phyloP scores from a whole-genome alignment of 108 stramenopile genomes.

The Pseudonitzschia multiseries region DNA sequence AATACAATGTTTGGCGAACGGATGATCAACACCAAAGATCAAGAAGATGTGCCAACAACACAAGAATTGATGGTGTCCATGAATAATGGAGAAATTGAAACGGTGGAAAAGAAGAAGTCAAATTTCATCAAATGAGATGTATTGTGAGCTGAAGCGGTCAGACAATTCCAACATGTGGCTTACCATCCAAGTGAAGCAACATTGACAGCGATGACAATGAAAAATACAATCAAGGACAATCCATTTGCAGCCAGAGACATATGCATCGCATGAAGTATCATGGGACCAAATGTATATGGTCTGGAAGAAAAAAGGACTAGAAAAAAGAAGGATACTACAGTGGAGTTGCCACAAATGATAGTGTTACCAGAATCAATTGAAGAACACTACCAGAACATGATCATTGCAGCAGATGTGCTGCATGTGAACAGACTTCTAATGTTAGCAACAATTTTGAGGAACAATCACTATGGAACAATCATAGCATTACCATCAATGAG shows the following conservation, averaged over 20 bases:
- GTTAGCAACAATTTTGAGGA: conserved; percentile 23
- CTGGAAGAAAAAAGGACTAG: conserved; percentile 44
- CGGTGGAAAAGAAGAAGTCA: background rate
- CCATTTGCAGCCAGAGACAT: conserved; percentile 40
- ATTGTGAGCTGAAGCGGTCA: conserved; percentile 15
- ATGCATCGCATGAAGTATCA: conserved; percentile 31
- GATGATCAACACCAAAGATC: too few species aligned
- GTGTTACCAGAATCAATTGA: conserved; percentile 26
- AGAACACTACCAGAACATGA: conserved; percentile 19
- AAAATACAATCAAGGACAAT: conserved; percentile 37
- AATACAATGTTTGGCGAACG: background rate
- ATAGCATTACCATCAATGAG: conserved; percentile 3
- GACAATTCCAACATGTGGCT: conserved; percentile 25
- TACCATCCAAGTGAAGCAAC: conserved; percentile 27
- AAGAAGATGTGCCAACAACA: too few species aligned
- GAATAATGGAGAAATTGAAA: background rate
- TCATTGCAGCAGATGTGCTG: conserved; percentile 37
- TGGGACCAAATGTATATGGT: conserved; percentile 27
- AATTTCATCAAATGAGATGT: conserved; percentile 22
- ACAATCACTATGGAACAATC: conserved; percentile 30
- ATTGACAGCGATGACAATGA: conserved; percentile 25
- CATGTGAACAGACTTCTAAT: conserved; percentile 43
- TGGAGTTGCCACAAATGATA: conserved; percentile 12
- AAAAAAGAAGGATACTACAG: conserved; percentile 15
- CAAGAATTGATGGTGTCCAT: background rate